phyloP scores from a whole-genome alignment of 2,329 filamentous ascomycete species.

The Chaetomium olivaceum region DNA sequence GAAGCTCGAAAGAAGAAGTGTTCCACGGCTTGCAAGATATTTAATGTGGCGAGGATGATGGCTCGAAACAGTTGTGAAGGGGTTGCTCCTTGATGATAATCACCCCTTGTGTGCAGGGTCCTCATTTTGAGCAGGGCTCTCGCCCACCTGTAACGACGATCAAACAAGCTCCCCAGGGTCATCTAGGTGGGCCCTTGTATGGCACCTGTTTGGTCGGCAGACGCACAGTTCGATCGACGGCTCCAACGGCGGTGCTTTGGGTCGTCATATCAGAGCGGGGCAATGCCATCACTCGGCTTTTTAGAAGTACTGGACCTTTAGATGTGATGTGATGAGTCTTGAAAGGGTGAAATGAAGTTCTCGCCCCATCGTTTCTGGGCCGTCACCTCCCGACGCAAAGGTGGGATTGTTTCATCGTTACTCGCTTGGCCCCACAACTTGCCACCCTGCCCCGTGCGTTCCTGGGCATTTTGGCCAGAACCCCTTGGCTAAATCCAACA shows the following conservation, averaged over 20 bases:
- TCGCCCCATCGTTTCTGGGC: neutral
- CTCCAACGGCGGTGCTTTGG: neutral
- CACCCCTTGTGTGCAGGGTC: neutral
- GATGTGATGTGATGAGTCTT: neutral
- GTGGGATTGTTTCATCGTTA: slow-evolving; percentile 15
- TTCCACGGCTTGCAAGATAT: neutral
- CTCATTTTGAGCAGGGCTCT: neutral
- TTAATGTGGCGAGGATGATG: neutral
- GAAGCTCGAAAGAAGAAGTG: slow-evolving; percentile 1
- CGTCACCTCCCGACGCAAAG: neutral
- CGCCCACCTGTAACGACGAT: slow-evolving; percentile 23
- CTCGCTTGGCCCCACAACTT: slow-evolving; percentile 13
- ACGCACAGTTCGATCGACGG: slow-evolving; percentile 9
- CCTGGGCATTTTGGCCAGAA: neutral
- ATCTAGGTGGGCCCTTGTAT: neutral
- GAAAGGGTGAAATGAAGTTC: neutral
- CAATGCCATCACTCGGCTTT: neutral
- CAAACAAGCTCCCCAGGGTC: slow-evolving; percentile 15
- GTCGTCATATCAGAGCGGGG: neutral
- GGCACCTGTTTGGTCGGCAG: neutral
- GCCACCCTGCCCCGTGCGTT: neutral
- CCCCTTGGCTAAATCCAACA: neutral
- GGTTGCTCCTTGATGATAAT: neutral
- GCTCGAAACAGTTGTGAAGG: slow-evolving; percentile 6
- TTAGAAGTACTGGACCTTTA: neutral